Base-by-base conservation (phyloP, 805 yeast species). In the Candida ipomoeae region DNA sequence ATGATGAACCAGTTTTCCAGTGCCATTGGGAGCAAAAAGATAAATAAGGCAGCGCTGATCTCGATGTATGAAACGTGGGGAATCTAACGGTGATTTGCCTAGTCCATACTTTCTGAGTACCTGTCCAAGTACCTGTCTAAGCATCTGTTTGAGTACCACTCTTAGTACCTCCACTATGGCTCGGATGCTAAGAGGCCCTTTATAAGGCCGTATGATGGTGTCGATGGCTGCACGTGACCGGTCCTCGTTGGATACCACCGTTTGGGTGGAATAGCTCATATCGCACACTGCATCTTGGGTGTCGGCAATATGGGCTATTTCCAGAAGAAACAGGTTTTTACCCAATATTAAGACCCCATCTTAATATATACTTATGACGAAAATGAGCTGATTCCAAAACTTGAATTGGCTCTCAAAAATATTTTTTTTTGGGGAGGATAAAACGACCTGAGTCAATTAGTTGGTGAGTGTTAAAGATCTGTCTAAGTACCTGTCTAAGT, bases 21-120 rank as follows among this genome's bases (percentile, higher is more conserved):
- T 42, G 77, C 79, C 51, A 66, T 82, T 7, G 79, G 83, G 1
- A 71, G 75, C 40, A 78, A 80, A 51, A 79, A 75, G 48, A 76
- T 84, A 21, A 80, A 81, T 2, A 73, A 74, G 46, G 74, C 70
- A 1, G 58, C 80, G 15, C 82, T 84, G 67, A 72, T 71, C 42
- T 77, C 72, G 48, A 64, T 85, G 6, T 81, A 71, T 55, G 79
- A 80, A 46, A 68, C 75, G 1, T 85, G 89, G 89, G 85, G 85
- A 3, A 10, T 39, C 14, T 37, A n/a, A 17, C n/a, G n/a, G n/a
- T n/a, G n/a, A n/a, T n/a, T n/a, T n/a, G n/a, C n/a, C n/a, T n/a
- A n/a, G n/a, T n/a, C n/a, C n/a, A n/a, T n/a, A n/a, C n/a, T n/a
- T n/a, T n/a, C n/a, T n/a, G n/a, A n/a, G n/a, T n/a, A n/a, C n/a